A percentile compares a stretch with the other conserved stretches of the same genome.
These are phyloP conservation scores for Posidonia australis DNA, from an alignment of 106 monocot species.

Conservation along the genomic window DNA sequence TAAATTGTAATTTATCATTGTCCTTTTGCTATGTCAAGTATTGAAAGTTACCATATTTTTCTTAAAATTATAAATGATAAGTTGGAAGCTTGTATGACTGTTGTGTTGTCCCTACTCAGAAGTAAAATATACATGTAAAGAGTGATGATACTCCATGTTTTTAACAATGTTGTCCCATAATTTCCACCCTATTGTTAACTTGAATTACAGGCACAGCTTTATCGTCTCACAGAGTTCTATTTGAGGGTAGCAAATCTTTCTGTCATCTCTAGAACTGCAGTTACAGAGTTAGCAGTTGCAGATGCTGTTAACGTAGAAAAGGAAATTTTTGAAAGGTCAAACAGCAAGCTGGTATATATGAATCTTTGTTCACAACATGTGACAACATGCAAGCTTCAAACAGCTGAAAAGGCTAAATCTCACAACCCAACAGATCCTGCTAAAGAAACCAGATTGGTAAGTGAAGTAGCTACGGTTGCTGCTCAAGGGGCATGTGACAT, in stretches of 20 bases:
- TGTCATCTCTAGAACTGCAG: slow-evolving; percentile 40
- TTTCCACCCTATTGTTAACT: neutral
- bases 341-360: slow-evolving; percentile 80
- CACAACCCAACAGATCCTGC: neutral
- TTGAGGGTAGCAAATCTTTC: slow-evolving; percentile 42
- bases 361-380: slow-evolving; percentile 61
- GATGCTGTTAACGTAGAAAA: slow-evolving; percentile 94
- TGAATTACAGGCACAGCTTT: slow-evolving; percentile 60
- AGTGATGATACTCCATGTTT: neutral
- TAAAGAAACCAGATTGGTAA: slow-evolving; percentile 4
- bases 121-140: neutral
- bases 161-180: neutral
- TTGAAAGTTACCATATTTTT: too few relatives aligned
- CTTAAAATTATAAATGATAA: too few relatives aligned
- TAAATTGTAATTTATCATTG: too few relatives aligned
- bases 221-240: slow-evolving; percentile 71
- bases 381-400: slow-evolving; percentile 15
- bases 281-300: slow-evolving; percentile 78
- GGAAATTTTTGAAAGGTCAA: slow-evolving; percentile 74
- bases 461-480: neutral
- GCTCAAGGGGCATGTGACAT: slow-evolving; percentile 5
- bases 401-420: slow-evolving; percentile 8
- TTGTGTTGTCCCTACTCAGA: too few relatives aligned
- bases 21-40: too few relatives aligned
- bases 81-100: too few relatives aligned